phyloP scores from a whole-genome alignment of 805 yeast species.

The Lachancea nothofagi region DNA sequence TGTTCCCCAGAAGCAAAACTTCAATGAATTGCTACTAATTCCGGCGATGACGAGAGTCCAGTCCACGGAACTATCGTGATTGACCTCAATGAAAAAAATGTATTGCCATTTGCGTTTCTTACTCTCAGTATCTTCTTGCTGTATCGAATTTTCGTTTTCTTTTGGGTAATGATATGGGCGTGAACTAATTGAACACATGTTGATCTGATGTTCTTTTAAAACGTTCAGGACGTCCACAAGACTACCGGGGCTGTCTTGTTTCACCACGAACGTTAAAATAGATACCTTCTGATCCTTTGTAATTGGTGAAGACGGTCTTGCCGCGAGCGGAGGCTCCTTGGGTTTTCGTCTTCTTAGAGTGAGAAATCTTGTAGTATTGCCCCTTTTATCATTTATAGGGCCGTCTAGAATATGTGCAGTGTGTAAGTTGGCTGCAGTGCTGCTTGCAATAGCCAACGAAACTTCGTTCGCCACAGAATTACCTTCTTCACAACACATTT shows the following conservation, averaged over 20 bases:
- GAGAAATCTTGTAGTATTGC: slow-evolving; percentile 83
- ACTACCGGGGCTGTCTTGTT: slow-evolving; percentile 67
- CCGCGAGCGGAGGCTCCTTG: slow-evolving; percentile 15
- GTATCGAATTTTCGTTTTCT: slow-evolving; percentile 25
- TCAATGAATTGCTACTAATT: slow-evolving; percentile 41
- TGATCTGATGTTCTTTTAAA: slow-evolving; percentile 51
- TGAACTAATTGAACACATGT: slow-evolving; percentile 67
- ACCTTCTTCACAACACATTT: slow-evolving; percentile 40
- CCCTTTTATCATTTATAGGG: slow-evolving; percentile 64
- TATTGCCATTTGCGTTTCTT: slow-evolving; percentile 58
- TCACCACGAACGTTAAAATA: slow-evolving; percentile 59
- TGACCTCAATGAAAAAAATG: slow-evolving; percentile 68
- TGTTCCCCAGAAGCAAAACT: slow-evolving; percentile 55
- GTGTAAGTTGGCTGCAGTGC: slow-evolving; percentile 57
- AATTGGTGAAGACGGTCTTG: slow-evolving; percentile 1
- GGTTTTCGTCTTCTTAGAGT: slow-evolving; percentile 44
- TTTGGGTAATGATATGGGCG: slow-evolving; percentile 55
- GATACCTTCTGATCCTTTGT: slow-evolving; percentile 34
- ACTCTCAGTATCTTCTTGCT: neutral
- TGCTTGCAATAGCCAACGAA: slow-evolving; percentile 69
- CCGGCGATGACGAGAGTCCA: slow-evolving; percentile 37
- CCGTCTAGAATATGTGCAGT: slow-evolving; percentile 47
- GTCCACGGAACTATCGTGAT: slow-evolving; percentile 25
- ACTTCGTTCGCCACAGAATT: slow-evolving; percentile 31
- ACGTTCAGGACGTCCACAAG: slow-evolving; percentile 58